phyloP scores from a whole-genome alignment of 208 protist genomes.

The Zelonia costaricensis region DNA sequence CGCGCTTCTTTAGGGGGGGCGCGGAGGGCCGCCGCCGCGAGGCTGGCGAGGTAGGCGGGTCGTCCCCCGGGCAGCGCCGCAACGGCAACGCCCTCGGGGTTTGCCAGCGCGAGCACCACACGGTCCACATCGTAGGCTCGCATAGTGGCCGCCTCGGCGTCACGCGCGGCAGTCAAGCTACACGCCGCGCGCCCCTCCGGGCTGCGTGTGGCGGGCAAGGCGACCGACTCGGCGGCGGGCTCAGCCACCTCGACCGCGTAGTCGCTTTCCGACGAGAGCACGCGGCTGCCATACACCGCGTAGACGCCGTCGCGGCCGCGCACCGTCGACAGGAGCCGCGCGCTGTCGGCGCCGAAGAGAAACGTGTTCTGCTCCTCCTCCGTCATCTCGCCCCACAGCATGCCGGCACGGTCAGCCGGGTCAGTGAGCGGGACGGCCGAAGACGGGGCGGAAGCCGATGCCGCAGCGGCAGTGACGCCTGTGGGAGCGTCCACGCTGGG shows the following conservation, averaged over 20 bases:
- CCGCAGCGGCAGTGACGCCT: too few species aligned
- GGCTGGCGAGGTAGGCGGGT: not conserved
- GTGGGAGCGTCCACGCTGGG: too few species aligned
- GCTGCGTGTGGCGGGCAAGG: too few species aligned
- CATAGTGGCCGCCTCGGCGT: slow-evolving; percentile 15
- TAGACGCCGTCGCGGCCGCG: slow-evolving; percentile 23
- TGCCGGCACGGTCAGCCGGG: not conserved
- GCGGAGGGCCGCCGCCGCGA: not conserved
- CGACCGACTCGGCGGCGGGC: not conserved
- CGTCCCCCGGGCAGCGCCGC: not conserved
- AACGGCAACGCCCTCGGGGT: slow-evolving; percentile 1
- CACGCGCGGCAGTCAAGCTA: not conserved
- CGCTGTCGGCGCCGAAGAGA: slow-evolving; percentile 33
- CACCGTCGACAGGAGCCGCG: slow-evolving; percentile 13
- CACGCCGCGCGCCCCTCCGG: not conserved
- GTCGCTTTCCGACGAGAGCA: too few species aligned
- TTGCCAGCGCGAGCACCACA: slow-evolving; percentile 19
- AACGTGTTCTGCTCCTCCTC: slow-evolving; percentile 42
- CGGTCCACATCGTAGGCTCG: slow-evolving; percentile 31
- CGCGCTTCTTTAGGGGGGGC: too few species aligned
- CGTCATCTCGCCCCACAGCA: slow-evolving; percentile 13
- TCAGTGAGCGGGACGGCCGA: not conserved
- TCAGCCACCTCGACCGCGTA: slow-evolving; percentile 3
- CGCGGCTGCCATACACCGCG: slow-evolving; percentile 25
- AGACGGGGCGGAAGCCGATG: not conserved